A percentile compares a stretch with the other conserved stretches of the same genome.
These are phyloP conservation scores for Dioszegia crocea DNA, from an alignment of 768 basidiomycete species.

Conservation along the genomic window DNA sequence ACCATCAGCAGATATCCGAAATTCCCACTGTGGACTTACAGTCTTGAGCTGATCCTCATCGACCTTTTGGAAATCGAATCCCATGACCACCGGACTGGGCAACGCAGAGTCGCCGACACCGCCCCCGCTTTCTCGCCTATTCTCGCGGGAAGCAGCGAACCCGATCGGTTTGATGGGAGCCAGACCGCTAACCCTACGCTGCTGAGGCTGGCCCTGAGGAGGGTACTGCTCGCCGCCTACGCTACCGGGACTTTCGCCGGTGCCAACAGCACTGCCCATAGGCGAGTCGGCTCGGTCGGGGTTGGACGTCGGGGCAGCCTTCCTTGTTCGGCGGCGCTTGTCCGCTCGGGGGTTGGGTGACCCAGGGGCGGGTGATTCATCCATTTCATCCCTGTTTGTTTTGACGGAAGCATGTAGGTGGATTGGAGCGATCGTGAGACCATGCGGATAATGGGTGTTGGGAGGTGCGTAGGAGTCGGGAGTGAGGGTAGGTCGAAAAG, in stretches of 20 bases:
- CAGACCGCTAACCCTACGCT: not conserved
- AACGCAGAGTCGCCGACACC: slow-evolving; percentile 10
- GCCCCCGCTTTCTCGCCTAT: slow-evolving; percentile 20
- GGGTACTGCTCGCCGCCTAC: not conserved
- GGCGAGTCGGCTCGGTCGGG: not conserved
- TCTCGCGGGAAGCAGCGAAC: slow-evolving; percentile 36
- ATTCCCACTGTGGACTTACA: slow-evolving; percentile 17
- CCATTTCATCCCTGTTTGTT: slow-evolving; percentile 1
- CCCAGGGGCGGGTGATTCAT: not conserved
- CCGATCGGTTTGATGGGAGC: slow-evolving; percentile 42
- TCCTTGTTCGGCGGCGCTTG: slow-evolving; percentile 18
- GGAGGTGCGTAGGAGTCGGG: not conserved
- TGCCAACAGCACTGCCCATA: not conserved
- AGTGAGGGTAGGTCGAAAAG: not conserved
- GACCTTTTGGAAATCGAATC: slow-evolving; percentile 41
- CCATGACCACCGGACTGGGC: slow-evolving; percentile 45
- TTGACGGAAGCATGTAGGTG: not conserved
- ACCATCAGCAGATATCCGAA: not conserved
- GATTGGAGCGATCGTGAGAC: not conserved
- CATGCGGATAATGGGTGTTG: not conserved
- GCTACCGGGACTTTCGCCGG: not conserved
- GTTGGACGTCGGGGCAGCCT: not conserved
- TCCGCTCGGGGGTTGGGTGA: slow-evolving; percentile 14
- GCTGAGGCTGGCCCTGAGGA: not conserved
- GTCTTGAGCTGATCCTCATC: slow-evolving; percentile 42